phyloP scores from a whole-genome alignment of 228 moss, liverwort and hornwort genomes.

The Sphagnum magellanicum region DNA sequence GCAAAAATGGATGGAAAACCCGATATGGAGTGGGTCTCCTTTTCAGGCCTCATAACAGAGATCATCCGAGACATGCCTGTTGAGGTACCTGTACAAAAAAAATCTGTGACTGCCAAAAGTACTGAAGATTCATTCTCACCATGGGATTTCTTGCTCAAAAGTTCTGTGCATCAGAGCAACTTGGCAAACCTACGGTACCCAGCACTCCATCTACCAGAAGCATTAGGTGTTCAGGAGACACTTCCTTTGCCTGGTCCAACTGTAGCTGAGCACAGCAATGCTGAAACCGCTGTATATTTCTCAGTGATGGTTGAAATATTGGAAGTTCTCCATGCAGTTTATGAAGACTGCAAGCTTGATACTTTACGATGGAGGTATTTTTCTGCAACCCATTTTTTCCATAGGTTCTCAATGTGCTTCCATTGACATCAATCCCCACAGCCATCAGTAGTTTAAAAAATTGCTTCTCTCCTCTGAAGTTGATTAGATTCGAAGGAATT shows the following conservation, averaged over 20 bases:
- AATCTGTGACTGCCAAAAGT: conserved; percentile 23
- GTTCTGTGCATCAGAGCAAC: conserved; percentile 82
- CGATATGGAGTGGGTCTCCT: conserved; percentile 78
- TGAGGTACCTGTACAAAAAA: conserved; percentile 27
- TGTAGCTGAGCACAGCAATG: conserved; percentile 35
- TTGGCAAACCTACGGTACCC: conserved; percentile 65
- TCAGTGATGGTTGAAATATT: conserved; percentile 93
- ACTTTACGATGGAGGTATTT: conserved; percentile 77
- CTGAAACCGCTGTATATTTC: conserved; percentile 70
- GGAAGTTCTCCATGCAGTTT: conserved; percentile 87
- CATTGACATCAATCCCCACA: background rate
- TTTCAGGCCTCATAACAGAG: conserved; percentile 84
- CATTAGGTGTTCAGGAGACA: conserved; percentile 23
- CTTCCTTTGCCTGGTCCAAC: conserved; percentile 62
- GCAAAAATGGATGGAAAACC: conserved; percentile 72
- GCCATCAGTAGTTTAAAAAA: background rate
- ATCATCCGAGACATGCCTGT: conserved; percentile 87
- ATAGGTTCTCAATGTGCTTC: background rate
- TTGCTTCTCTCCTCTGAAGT: background rate
- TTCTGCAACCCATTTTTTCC: background rate
- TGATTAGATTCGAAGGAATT: background rate
- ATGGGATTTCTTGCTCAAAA: conserved; percentile 81
- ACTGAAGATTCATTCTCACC: conserved; percentile 44
- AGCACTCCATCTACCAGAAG: conserved; percentile 54
- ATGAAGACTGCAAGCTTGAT: conserved; percentile 97